Conservation (phyloP, 768 basidiomycete genomes). For the Candolleomyces efflorescens region DNA sequence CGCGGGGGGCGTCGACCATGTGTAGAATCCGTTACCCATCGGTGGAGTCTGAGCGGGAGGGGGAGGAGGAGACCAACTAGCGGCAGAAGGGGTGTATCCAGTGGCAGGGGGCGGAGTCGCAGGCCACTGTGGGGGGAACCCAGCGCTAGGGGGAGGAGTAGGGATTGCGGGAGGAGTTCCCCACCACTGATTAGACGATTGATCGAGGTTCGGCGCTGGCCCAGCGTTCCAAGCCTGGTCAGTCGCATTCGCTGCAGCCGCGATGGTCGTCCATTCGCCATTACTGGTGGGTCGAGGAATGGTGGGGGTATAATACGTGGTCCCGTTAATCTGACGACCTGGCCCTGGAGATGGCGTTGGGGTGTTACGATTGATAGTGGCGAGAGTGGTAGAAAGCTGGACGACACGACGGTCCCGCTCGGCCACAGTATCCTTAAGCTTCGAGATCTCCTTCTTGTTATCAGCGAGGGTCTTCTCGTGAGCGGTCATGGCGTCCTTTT, state of each 20-base stretch:
- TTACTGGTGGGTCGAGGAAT: background rate
- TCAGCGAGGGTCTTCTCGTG: background rate
- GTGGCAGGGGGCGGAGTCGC: background rate
- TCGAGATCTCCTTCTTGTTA: background rate
- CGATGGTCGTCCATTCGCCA: background rate
- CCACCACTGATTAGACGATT: background rate
- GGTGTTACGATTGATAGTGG: background rate
- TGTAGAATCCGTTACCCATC: background rate
- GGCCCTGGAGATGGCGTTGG: background rate
- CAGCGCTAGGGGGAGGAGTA: background rate
- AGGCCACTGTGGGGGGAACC: background rate
- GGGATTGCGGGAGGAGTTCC: background rate
- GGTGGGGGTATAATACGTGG: conserved; percentile 2
- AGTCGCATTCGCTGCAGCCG: background rate
- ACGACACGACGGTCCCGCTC: background rate
- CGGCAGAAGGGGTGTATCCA: background rate
- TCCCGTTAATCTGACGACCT: background rate
- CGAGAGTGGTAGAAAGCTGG: background rate
- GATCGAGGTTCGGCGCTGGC: background rate
- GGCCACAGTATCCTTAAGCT: background rate
- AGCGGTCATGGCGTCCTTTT: background rate
- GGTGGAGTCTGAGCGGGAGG: background rate
- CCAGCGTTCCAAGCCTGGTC: background rate
- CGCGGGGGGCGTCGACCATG: background rate
- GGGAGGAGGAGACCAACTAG: background rate